Conservation (phyloP, 768 basidiomycete species). For the Clitopilus hobsonii region DNA sequence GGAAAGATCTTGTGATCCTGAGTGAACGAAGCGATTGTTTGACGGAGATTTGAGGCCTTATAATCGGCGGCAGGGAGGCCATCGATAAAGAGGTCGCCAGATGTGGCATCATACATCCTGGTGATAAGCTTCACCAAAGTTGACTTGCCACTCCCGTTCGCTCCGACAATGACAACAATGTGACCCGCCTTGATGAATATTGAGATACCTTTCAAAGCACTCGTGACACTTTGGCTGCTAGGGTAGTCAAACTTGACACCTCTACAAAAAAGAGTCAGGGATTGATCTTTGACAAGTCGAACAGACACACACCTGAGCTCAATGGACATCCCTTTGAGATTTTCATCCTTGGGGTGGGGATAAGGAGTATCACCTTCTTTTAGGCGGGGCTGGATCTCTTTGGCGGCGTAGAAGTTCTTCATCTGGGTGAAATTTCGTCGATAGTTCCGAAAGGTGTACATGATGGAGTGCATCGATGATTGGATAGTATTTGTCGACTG, state of each 20-base stretch:
- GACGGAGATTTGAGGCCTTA: constrained; percentile 32
- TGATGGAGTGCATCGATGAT: constrained; percentile 16
- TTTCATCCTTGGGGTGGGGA: constrained; percentile 13
- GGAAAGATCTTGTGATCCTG: constrained; percentile 49
- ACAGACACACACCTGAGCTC: constrained; percentile 18
- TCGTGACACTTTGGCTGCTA: constrained; percentile 25
- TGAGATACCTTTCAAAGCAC: constrained; percentile 34
- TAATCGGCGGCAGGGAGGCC: constrained; percentile 33
- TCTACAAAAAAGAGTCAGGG: constrained; percentile 21
- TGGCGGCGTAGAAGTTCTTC: constrained; percentile 24
- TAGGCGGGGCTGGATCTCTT: constrained; percentile 16
- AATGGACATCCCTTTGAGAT: constrained; percentile 22
- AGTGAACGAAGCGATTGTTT: constrained; percentile 41
- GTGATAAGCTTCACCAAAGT: constrained; percentile 48
- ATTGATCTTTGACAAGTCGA: background rate
- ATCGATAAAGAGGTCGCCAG: constrained; percentile 42
- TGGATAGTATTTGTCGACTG: constrained; percentile 26
- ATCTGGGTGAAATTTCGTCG: constrained; percentile 20
- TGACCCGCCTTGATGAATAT: constrained; percentile 43
- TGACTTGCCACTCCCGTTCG: constrained; percentile 53
- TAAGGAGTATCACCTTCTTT: constrained; percentile 22
- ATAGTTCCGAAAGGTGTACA: constrained; percentile 14
- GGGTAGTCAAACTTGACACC: constrained; percentile 52
- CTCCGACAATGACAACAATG: constrained; percentile 53
- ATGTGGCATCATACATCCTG: constrained; percentile 40